Evolutionary conservation across 1,284 basidiomycete genomes (phyloP), one percentile per base, ranked within the genome.

Genomic region (Fomitopsis betulina): DNA sequence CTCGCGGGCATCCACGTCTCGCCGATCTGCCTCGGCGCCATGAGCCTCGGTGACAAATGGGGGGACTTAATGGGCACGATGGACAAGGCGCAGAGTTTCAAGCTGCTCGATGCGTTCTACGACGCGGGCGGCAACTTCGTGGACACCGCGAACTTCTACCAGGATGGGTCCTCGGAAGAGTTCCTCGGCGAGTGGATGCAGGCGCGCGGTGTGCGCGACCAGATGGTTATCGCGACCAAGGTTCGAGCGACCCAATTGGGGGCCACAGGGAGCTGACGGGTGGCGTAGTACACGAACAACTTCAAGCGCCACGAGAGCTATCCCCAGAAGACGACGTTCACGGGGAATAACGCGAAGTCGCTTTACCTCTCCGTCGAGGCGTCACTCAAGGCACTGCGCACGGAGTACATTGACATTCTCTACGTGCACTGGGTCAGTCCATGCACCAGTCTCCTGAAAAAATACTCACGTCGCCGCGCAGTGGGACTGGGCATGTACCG

Each of bases 311-410:
- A 47, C 1, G 51, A 40, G 63, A 62, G 66, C 63, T 40, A 60
- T 60, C 43, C 58, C 51, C 75, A 79, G 51, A 75, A 79, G 58
- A 64, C 72, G 6, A 67, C 75, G 52, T 84, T 78, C 62, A 65
- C 63, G 5, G 84, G 83, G 1, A 85, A 84, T 67, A 76, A 72
- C 56, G 49, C 66, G 55, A 81, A 82, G 62, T 74, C 76, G 0
- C 58, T 84, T 58, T 73, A 76, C 56, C 43, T 79, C 37, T 76
- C 76, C 47, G 70, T 84, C 45, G 71, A 74, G 32, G 76, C 67
- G 2, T 80, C 79, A 23, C 73, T 86, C 57, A 79, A 80, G 68
- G 85, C 83, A 63, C 75, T 86, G 8, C 75, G 81, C 25, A 86
- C 84, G 15, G 64, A 68, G 38, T 87, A 84, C 62, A 76, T 83